Evolutionary conservation across 768 basidiomycete genomes (phyloP).

Genomic region (Mrakia frigida): DNA sequence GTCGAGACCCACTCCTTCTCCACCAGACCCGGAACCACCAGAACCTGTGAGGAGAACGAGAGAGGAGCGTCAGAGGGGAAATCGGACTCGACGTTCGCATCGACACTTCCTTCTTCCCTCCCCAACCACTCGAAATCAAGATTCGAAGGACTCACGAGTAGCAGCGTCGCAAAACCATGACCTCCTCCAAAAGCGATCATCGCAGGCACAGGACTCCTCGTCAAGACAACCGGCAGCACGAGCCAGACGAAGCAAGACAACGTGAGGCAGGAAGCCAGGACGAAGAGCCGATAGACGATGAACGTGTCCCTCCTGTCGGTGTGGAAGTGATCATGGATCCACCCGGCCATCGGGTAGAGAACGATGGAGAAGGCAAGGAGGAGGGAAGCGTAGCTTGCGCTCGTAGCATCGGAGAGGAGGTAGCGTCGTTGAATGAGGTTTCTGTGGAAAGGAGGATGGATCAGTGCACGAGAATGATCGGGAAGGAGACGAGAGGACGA

Average conservation of each 20-base stretch:
- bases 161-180: constrained; percentile 65
- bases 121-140: too few relatives aligned
- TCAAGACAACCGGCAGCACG: constrained; percentile 56
- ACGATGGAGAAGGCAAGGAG: constrained; percentile 64
- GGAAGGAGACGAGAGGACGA: constrained; percentile 5
- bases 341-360: constrained; percentile 62
- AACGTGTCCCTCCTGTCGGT: constrained; percentile 36
- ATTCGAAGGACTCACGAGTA: constrained; percentile 50
- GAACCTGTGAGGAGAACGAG: constrained; percentile 19
- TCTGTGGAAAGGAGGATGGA: constrained; percentile 48
- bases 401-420: constrained; percentile 55
- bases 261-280: constrained; percentile 58
- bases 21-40: constrained; percentile 68
- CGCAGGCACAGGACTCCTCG: constrained; percentile 58
- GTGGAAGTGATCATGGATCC: constrained; percentile 25
- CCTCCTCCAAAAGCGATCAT: constrained; percentile 61
- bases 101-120: too few relatives aligned
- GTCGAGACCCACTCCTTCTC: constrained; percentile 68
- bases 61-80: too few relatives aligned
- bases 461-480: constrained; percentile 56
- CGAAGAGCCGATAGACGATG: constrained; percentile 57
- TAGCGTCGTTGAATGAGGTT: constrained; percentile 70
- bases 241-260: constrained; percentile 64
- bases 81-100: too few relatives aligned
- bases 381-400: constrained; percentile 64